These are phyloP conservation scores for Parasarocladium wereldwijsianum DNA, from an alignment of 2,329 filamentous ascomycete genomes.

Conservation along the genomic window DNA sequence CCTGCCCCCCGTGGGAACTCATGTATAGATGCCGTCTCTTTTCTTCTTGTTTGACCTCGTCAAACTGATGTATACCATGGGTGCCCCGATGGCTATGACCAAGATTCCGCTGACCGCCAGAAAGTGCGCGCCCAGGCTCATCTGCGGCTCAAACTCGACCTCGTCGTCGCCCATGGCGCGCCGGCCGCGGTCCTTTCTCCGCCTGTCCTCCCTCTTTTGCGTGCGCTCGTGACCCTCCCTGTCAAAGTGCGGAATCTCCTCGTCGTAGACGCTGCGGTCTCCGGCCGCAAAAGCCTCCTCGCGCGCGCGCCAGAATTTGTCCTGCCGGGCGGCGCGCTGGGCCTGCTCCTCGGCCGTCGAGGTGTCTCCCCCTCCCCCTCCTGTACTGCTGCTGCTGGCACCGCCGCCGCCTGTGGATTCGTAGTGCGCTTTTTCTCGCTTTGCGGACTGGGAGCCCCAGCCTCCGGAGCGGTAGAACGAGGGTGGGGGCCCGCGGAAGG, in stretches of 20 bases:
- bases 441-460: conserved; percentile 52
- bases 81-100: conserved; percentile 28
- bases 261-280: conserved; percentile 22
- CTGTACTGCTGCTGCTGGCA: no score
- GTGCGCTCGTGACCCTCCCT: conserved; percentile 56
- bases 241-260: conserved; percentile 67
- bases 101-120: conserved; percentile 34
- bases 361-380: no score
- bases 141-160: conserved; percentile 25
- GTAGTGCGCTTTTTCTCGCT: conserved; percentile 39
- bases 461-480: conserved; percentile 75
- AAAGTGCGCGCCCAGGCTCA: conserved; percentile 29
- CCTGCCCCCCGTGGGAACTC: no score
- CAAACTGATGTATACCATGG: conserved; percentile 24
- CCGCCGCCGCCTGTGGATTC: conserved; percentile 17
- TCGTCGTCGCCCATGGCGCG: conserved; percentile 23
- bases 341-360: no score
- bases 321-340: no score
- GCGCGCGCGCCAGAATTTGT: no score
- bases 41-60: conserved; percentile 18
- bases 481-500: conserved; percentile 76
- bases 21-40: no score
- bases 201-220: conserved; percentile 47
- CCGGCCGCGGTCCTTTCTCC: conserved; percentile 15
- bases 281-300: no score